A percentile compares a stretch with the other conserved stretches of the same genome.
phyloP scores from a whole-genome alignment of 176 grass and related monocot species.

The Puya raimondii region DNA sequence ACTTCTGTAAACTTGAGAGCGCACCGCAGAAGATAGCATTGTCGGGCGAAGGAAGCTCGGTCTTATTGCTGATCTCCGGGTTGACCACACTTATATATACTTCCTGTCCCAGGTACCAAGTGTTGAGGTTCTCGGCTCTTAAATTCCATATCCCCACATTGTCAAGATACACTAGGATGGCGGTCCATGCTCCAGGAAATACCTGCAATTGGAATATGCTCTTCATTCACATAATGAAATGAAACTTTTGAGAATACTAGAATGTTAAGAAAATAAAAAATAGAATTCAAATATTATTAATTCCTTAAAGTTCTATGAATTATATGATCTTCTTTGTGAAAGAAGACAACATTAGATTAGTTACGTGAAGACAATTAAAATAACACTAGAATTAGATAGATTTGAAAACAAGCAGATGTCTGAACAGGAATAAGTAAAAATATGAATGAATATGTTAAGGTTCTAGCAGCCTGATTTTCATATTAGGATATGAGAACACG shows the following conservation, averaged over 20 bases:
- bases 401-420: too few relatives aligned
- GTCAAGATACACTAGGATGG: conserved; percentile 85
- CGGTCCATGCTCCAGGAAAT: conserved; percentile 87
- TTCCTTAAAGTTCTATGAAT: too few relatives aligned
- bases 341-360: too few relatives aligned
- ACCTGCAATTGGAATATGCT: conserved; percentile 40
- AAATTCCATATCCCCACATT: conserved; percentile 94
- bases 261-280: neutral
- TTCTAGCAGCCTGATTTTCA: too few relatives aligned
- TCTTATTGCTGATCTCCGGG: conserved; percentile 50
- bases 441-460: too few relatives aligned
- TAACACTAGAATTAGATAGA: too few relatives aligned
- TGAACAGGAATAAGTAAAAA: too few relatives aligned
- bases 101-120: conserved; percentile 91
- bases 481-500: too few relatives aligned
- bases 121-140: conserved; percentile 69
- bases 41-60: conserved; percentile 48
- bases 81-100: conserved; percentile 81
- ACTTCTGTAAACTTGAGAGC: conserved; percentile 82
- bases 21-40: conserved; percentile 83
- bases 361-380: too few relatives aligned
- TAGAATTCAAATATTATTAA: neutral
- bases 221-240: neutral
- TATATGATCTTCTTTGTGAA: too few relatives aligned
- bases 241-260: neutral